A percentile compares a stretch with the other conserved stretches of the same genome.
Conservation (phyloP, 1,284 basidiomycete species). For the Singerocomus inundabilis region DNA sequence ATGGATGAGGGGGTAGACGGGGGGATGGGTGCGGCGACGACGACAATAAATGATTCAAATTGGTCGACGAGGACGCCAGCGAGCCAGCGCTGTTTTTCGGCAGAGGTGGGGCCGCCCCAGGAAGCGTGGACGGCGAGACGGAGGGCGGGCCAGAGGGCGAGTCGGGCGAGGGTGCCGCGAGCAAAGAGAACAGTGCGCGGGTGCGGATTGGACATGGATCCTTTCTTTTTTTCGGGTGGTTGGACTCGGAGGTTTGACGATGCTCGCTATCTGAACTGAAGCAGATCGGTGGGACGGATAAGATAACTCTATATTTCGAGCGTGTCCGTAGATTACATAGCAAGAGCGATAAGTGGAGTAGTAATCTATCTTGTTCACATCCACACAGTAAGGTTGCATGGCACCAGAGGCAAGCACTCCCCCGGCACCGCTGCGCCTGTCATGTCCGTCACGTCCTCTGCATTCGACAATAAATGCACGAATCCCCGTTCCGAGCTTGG, state of each 20-base stretch:
- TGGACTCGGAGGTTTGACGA: too few relatives aligned
- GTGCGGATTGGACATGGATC: constrained; percentile 32
- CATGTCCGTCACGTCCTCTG: neutral
- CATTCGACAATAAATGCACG: neutral
- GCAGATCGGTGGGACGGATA: constrained; percentile 1
- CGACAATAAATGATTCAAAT: constrained; percentile 57
- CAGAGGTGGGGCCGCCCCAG: constrained; percentile 78
- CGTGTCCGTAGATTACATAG: too few relatives aligned
- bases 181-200: constrained; percentile 72
- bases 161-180: constrained; percentile 75
- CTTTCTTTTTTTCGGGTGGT: neutral
- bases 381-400: neutral
- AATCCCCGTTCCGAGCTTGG: neutral
- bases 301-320: neutral
- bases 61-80: constrained; percentile 80
- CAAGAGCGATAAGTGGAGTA: too few relatives aligned
- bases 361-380: neutral
- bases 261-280: too few relatives aligned
- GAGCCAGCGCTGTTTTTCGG: constrained; percentile 74
- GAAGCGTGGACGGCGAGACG: constrained; percentile 77
- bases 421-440: too few relatives aligned
- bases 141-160: constrained; percentile 80
- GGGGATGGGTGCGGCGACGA: too few relatives aligned
- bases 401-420: neutral
- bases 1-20: neutral